Evolutionary conservation across 805 yeast species (phyloP).

Genomic region (Monosporozyma aerobia): DNA sequence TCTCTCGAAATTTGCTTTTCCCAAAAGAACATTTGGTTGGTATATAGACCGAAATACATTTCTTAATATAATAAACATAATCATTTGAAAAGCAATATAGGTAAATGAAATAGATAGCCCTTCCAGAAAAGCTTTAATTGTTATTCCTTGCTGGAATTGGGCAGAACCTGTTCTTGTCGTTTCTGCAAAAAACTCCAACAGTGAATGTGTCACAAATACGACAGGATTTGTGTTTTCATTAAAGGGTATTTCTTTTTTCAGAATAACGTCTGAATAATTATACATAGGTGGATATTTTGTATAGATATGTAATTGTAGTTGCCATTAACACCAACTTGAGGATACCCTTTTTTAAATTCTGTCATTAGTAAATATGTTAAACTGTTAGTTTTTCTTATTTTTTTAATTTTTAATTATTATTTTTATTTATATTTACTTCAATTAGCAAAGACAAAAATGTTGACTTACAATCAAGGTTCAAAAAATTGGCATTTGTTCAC

Average conservation of each 20-base stretch:
- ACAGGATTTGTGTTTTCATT: not conserved
- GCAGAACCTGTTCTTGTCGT: slow-evolving; percentile 52
- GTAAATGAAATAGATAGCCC: slow-evolving; percentile 46
- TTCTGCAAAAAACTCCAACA: slow-evolving; percentile 32
- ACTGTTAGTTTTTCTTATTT: too few relatives aligned
- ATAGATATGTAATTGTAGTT: not conserved
- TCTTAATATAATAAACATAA: slow-evolving; percentile 34
- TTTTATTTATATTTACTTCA: too few relatives aligned
- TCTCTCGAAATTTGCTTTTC: not conserved
- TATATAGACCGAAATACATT: slow-evolving; percentile 35
- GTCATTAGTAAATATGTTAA: too few relatives aligned
- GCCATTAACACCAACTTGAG: too few relatives aligned
- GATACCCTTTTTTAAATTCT: too few relatives aligned
- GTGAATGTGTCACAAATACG: not conserved
- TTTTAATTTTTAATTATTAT: too few relatives aligned
- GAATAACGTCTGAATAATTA: not conserved
- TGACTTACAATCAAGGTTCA: too few relatives aligned
- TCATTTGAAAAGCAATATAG: slow-evolving; percentile 45
- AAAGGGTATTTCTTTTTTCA: not conserved
- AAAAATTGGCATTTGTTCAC: too few relatives aligned
- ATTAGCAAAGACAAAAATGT: too few relatives aligned
- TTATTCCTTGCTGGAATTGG: slow-evolving; percentile 48
- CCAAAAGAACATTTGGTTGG: slow-evolving; percentile 37
- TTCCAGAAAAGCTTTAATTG: slow-evolving; percentile 46
- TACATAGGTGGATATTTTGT: not conserved